phyloP scores from a whole-genome alignment of 169 alveolate genomes.

The Eimeria zaria region DNA sequence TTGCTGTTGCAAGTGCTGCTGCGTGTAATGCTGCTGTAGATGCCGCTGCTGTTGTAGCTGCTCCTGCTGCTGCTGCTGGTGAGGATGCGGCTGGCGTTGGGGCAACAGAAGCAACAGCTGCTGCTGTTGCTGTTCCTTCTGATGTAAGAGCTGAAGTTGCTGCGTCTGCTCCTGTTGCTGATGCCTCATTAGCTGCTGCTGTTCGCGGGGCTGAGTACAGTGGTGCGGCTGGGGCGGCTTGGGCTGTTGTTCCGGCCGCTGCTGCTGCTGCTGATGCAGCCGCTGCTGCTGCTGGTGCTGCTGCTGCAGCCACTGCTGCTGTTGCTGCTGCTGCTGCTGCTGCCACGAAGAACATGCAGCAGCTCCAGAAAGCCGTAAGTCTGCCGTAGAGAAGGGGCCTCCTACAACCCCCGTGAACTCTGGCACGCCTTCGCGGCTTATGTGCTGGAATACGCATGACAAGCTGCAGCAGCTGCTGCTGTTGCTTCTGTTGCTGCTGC shows the following conservation, averaged over 20 bases:
- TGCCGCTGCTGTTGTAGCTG: neutral
- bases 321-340: neutral
- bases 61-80: neutral
- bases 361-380: neutral
- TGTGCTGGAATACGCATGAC: neutral
- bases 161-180: neutral
- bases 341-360: neutral
- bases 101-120: neutral
- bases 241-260: neutral
- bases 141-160: neutral
- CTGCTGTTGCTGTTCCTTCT: neutral
- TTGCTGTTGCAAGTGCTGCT: neutral
- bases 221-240: too few relatives aligned
- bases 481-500: conserved; percentile 33
- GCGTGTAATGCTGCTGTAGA: neutral
- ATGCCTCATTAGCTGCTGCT: neutral
- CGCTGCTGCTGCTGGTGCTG: neutral
- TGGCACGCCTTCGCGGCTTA: neutral
- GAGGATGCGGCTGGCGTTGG: neutral
- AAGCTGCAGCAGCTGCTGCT: neutral
- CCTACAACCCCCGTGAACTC: neutral
- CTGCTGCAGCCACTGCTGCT: neutral
- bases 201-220: too few relatives aligned
- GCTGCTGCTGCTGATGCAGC: conserved; percentile 7
- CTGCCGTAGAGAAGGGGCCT: neutral